Conservation (phyloP, 2,329 filamentous ascomycete species). For the Orbilia blumenaviensis region DNA sequence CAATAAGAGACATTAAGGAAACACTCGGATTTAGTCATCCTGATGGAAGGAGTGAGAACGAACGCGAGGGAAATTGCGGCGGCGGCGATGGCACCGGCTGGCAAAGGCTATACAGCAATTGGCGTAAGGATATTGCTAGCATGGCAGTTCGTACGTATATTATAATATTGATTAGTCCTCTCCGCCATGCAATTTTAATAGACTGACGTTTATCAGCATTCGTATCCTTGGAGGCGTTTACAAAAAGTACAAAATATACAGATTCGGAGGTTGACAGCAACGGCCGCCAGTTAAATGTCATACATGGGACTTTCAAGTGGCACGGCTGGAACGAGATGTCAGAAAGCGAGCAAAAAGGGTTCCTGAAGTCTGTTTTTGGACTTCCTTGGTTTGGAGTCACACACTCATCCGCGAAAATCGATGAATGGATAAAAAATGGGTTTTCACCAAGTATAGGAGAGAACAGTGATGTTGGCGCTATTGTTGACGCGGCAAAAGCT, state of each 20-base stretch:
- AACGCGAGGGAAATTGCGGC: not conserved
- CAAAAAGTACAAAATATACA: not conserved
- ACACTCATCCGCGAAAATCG: not conserved
- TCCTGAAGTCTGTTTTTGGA: not conserved
- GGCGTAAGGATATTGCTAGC: not conserved
- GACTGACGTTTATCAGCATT: too few relatives aligned
- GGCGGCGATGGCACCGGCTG: not conserved
- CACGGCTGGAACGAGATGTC: not conserved
- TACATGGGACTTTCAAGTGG: not conserved
- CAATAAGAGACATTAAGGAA: not conserved
- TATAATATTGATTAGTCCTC: too few relatives aligned
- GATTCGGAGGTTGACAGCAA: not conserved
- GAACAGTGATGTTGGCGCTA: not conserved
- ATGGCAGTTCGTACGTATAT: not conserved
- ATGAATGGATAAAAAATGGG: not conserved
- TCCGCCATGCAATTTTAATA: too few relatives aligned
- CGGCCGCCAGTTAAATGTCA: not conserved
- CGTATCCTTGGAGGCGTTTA: not conserved
- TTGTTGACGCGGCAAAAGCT: not conserved
- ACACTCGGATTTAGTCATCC: not conserved
- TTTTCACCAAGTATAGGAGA: not conserved
- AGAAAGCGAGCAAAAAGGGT: not conserved
- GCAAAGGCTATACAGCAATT: not conserved
- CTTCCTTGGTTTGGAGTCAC: not conserved
- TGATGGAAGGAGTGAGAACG: not conserved